A percentile compares a stretch with the other conserved stretches of the same genome.
Conservation (phyloP, 345 rosid species). For the Erysimum cheiranthoides region DNA sequence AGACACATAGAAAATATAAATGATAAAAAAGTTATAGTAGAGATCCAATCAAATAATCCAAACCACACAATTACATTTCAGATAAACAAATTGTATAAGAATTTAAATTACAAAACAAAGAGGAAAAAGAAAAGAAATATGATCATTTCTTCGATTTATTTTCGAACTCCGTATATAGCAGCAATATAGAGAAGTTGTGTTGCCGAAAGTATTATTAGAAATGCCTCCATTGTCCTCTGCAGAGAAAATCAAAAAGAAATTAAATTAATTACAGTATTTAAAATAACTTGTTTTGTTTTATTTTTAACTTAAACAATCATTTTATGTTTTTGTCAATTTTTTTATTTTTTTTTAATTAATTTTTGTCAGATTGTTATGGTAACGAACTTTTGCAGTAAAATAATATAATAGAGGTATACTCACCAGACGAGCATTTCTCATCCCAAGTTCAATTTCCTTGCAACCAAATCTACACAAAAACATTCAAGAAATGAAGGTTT, state of each 20-base stretch:
- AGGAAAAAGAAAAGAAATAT: neutral
- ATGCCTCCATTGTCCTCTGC: slow-evolving; percentile 99
- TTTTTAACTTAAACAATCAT: neutral
- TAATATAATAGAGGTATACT: slow-evolving; percentile 28
- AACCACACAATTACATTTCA: slow-evolving; percentile 35
- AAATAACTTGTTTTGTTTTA: neutral
- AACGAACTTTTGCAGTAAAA: neutral
- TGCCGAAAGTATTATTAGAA: slow-evolving; percentile 76
- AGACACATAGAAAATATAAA: neutral
- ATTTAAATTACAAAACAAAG: slow-evolving; percentile 19
- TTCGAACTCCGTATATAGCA: slow-evolving; percentile 61
- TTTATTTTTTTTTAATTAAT: too few relatives aligned
- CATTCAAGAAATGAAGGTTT: neutral
- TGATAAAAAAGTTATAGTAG: neutral
- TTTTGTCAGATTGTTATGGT: neutral
- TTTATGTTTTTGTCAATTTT: neutral
- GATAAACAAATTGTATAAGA: slow-evolving; percentile 5
- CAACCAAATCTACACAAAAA: slow-evolving; percentile 69
- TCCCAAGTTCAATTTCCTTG: slow-evolving; percentile 79
- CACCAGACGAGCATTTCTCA: slow-evolving; percentile 85
- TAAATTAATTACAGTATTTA: neutral
- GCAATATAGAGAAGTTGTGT: slow-evolving; percentile 86
- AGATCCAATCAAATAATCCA: slow-evolving; percentile 35
- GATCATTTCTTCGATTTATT: slow-evolving; percentile 23
- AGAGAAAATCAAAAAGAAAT: neutral